Evolutionary conservation across 2,329 filamentous ascomycete species (phyloP), one percentile per base, ranked within the genome.

Genomic region (Monosporascus ibericus): DNA sequence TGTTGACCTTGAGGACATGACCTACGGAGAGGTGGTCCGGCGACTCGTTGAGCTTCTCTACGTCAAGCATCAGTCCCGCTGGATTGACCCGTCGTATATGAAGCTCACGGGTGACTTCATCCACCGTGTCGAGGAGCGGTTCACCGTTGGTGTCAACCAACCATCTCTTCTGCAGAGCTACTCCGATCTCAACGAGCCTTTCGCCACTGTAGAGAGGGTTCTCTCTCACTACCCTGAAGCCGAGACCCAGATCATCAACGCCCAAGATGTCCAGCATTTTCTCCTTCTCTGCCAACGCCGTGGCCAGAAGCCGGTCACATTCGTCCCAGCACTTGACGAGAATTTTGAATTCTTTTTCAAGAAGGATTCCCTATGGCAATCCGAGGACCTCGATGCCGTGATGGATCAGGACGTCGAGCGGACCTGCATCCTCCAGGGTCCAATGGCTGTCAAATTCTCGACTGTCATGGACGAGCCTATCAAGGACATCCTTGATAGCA

Each of bases 291-390:
- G 92, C 79, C 86, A 94, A 74, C 86, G 91, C 38, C 89, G 88
- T 47, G 87, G 87, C 40, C 94, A 99, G 77, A 99, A 99, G 80
- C 94, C 94, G 2, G 89, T 95, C 27, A 94, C 92, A 1, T 99
- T 99, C 68, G 92, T 99, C 30, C 94, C 94, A 5, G 80, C 88
- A n/a, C 80, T 99, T 22, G 94, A 99, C 64, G 91, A 95, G 58
- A 96, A 92, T 68, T 99, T 99, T 61, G 94, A 99, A 69, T 96
- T 95, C 75, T 99, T 90, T 78, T 99, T 99, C 86, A 99, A 99
- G 85, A 99, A 99, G 78, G 94, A 99, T 71, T 99, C 94, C 1
- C 81, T 99, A 7, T 99, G 94, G 94, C 94, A 99, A 74, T 97
- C 94, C 1, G 94, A 99, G 73, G 94, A 99, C 65, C 79, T 99